phyloP scores from a whole-genome alignment of 2,329 filamentous ascomycete genomes.

The Cyphellophora europaea region DNA sequence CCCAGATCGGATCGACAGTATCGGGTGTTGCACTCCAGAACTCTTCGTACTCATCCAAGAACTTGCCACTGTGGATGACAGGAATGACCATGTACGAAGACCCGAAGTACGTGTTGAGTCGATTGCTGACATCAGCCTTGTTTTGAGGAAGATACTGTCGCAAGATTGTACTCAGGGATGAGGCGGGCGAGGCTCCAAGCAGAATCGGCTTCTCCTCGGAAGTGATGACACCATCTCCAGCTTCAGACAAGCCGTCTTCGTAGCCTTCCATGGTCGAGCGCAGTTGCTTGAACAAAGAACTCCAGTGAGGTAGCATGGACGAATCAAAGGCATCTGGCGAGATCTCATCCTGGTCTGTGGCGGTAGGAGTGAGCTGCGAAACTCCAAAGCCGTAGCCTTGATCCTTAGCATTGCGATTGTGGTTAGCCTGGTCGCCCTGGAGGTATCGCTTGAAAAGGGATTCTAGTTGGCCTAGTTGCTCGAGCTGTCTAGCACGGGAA shows the following conservation, averaged over 20 bases:
- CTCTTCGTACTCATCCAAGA: neutral
- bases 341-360: neutral
- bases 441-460: neutral
- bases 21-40: neutral
- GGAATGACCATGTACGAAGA: neutral
- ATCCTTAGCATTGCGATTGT: neutral
- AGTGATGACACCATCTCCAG: neutral
- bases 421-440: neutral
- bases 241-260: neutral
- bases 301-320: neutral
- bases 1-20: conserved; percentile 2
- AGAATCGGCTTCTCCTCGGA: neutral
- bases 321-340: neutral
- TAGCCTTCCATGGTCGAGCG: conserved; percentile 1
- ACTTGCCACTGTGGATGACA: neutral
- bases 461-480: conserved; percentile 1
- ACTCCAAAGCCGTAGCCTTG: no score
- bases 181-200: neutral
- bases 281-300: neutral
- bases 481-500: neutral
- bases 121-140: neutral
- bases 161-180: neutral
- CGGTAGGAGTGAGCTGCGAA: neutral
- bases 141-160: neutral
- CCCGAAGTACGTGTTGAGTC: neutral